A percentile compares a stretch with the other conserved stretches of the same genome.
Evolutionary conservation across 805 yeast species (phyloP).

Genomic region (Lipomyces anomalus): DNA sequence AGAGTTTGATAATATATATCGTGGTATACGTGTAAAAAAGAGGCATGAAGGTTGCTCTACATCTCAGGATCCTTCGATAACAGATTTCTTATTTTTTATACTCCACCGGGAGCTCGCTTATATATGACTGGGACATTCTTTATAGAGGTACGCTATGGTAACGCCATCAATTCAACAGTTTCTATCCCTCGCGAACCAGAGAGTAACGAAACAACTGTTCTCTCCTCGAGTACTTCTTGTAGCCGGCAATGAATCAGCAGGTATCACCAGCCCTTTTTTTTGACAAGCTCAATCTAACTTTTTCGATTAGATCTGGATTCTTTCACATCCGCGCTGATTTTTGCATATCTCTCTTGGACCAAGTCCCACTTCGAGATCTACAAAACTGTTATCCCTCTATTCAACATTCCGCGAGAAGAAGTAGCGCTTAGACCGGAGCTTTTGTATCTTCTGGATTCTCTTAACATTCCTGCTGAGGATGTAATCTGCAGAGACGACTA

Average conservation of each 20-base stretch:
- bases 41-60: too few species aligned
- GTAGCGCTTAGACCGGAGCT: constrained; percentile 68
- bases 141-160: background rate
- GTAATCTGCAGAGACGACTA: constrained; percentile 69
- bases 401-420: constrained; percentile 67
- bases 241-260: constrained; percentile 80
- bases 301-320: constrained; percentile 86
- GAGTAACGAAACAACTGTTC: constrained; percentile 2
- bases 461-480: constrained; percentile 43
- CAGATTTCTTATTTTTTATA: background rate
- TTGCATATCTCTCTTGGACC: constrained; percentile 51
- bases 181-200: constrained; percentile 9
- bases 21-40: background rate
- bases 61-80: background rate
- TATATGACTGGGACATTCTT: background rate
- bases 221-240: constrained; percentile 37
- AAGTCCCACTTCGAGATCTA: constrained; percentile 9
- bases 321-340: constrained; percentile 66
- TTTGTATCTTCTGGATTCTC: constrained; percentile 43
- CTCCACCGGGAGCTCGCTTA: background rate
- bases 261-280: too few species aligned
- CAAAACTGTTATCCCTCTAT: constrained; percentile 53
- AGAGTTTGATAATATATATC: background rate
- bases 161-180: constrained; percentile 13
- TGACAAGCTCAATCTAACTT: too few species aligned